Evolutionary conservation across 2,329 filamentous ascomycete species (phyloP).

Genomic region (Pseudogymnoascus sp.): DNA sequence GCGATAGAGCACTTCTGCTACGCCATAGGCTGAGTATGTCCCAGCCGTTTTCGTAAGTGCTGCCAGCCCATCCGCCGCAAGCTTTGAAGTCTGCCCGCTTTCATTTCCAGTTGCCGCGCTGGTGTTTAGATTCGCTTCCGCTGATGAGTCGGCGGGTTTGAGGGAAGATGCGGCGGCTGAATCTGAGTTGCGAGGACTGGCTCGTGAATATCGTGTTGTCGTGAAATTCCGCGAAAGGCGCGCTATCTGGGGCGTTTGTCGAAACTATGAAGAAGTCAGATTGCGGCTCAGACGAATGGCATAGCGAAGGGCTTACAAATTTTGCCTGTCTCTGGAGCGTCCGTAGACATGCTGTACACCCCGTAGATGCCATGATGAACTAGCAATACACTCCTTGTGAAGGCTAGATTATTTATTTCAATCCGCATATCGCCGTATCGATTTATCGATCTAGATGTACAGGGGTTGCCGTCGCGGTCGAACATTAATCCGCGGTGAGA

Average conservation of each 20-base stretch:
- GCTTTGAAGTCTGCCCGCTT: conserved; percentile 17
- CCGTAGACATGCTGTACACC: conserved; percentile 26
- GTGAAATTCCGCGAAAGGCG: conserved; percentile 20
- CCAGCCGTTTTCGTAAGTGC: conserved; percentile 32
- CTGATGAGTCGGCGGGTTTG: conserved; percentile 16
- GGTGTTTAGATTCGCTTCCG: conserved; percentile 7
- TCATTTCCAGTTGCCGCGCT: conserved; percentile 1
- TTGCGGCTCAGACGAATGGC: not conserved
- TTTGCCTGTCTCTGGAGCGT: conserved; percentile 20
- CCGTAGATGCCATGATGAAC: conserved; percentile 10
- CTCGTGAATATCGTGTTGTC: conserved; percentile 22
- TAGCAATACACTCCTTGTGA: not conserved
- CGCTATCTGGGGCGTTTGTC: conserved; percentile 9
- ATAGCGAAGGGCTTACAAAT: conserved; percentile 9
- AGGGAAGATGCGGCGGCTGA: conserved; percentile 18
- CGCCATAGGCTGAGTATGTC: conserved; percentile 71
- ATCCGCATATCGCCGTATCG: not conserved
- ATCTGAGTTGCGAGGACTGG: conserved; percentile 18
- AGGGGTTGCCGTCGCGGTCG: not conserved
- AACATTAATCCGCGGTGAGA: not conserved
- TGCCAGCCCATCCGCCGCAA: conserved; percentile 20
- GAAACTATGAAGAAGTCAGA: conserved; percentile 14
- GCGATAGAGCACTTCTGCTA: conserved; percentile 71
- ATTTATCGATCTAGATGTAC: not conserved
- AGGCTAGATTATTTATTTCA: not conserved